A percentile compares a stretch with the other conserved stretches of the same genome.
Conservation (phyloP, 192 early-diverging fungal species). For the Gonapodya sp. region DNA sequence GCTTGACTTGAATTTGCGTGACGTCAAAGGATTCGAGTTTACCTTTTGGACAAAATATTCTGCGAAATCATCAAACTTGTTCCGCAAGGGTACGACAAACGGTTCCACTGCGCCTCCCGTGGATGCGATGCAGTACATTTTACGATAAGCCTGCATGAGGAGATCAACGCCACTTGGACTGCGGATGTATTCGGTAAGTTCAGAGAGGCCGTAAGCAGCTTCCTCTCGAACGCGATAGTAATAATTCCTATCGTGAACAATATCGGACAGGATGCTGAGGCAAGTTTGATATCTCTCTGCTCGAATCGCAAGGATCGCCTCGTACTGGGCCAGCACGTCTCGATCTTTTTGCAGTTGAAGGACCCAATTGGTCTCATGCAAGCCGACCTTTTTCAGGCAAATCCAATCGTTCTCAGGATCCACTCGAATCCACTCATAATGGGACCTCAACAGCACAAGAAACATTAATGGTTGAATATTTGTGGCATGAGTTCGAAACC, state of each 20-base stretch:
- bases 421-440: slow-evolving; percentile 93
- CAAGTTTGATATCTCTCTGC: not conserved
- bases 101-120: slow-evolving; percentile 27
- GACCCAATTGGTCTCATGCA: slow-evolving; percentile 93
- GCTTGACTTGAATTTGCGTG: not conserved
- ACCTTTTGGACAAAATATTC: slow-evolving; percentile 92
- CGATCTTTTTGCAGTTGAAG: slow-evolving; percentile 79
- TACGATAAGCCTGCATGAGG: slow-evolving; percentile 46
- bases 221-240: slow-evolving; percentile 84
- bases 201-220: slow-evolving; percentile 60
- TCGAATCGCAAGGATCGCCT: slow-evolving; percentile 60
- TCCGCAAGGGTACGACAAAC: slow-evolving; percentile 62
- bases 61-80: slow-evolving; percentile 76
- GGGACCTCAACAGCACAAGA: slow-evolving; percentile 21
- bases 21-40: slow-evolving; percentile 29
- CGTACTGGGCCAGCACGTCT: slow-evolving; percentile 86
- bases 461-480: not conserved
- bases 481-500: not conserved
- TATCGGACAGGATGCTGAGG: not conserved
- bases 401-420: slow-evolving; percentile 94
- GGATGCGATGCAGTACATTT: slow-evolving; percentile 58
- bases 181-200: not conserved
- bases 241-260: slow-evolving; percentile 46
- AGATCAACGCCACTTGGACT: not conserved
- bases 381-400: slow-evolving; percentile 72